Percentiles rank a stretch among this genome's conserved stretches.
Evolutionary conservation across 768 basidiomycete genomes (phyloP).

Genomic region (Chalciporus pseudorubinellus): DNA sequence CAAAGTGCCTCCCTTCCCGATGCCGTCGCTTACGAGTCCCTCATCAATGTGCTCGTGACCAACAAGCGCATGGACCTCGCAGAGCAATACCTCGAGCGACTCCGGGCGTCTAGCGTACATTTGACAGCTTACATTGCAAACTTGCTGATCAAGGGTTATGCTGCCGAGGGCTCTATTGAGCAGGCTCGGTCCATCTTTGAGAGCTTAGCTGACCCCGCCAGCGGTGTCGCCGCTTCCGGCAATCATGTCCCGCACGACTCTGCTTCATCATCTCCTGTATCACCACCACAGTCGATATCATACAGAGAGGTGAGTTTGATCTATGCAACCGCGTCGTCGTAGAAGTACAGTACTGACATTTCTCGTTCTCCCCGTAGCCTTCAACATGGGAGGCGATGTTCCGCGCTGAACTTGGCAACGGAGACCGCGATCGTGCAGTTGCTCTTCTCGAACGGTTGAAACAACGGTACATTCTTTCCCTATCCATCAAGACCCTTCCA

Average conservation of each 20-base stretch:
- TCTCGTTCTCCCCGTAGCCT: constrained; percentile 45
- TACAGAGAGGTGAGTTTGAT: constrained; percentile 29
- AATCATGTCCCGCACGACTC: constrained; percentile 78
- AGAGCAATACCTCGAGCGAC: constrained; percentile 59
- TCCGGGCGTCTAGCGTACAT: constrained; percentile 63
- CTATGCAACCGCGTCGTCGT: not conserved
- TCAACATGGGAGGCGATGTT: constrained; percentile 97
- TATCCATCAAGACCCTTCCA: not conserved
- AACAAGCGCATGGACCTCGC: constrained; percentile 78
- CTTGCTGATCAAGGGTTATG: constrained; percentile 53
- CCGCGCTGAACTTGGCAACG: constrained; percentile 79
- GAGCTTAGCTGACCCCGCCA: constrained; percentile 70
- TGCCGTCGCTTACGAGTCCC: constrained; percentile 83
- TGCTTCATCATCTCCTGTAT: constrained; percentile 27
- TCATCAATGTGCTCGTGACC: constrained; percentile 83
- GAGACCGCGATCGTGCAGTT: constrained; percentile 67
- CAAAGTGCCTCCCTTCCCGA: constrained; percentile 51
- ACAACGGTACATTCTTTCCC: constrained; percentile 49
- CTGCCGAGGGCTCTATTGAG: constrained; percentile 66
- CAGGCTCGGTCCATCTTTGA: constrained; percentile 80
- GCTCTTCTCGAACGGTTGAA: constrained; percentile 69
- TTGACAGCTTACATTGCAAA: constrained; percentile 97
- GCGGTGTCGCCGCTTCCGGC: constrained; percentile 82
- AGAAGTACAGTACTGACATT: not conserved
- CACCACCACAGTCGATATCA: constrained; percentile 41